Evolutionary conservation across 2,329 filamentous ascomycete species (phyloP).

Genomic region (Aureobasidium sp.): DNA sequence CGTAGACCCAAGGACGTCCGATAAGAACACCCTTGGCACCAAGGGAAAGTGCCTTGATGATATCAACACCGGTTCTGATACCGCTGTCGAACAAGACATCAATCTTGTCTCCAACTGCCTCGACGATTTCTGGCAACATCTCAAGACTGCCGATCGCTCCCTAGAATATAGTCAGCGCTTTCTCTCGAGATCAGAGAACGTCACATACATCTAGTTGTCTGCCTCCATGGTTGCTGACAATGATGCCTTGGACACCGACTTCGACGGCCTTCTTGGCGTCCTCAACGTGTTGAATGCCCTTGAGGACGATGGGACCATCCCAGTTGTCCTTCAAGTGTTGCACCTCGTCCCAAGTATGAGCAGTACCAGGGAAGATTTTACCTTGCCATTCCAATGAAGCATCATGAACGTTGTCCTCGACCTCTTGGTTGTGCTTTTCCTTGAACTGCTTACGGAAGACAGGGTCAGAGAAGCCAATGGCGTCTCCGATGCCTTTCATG

Average conservation of each 20-base stretch:
- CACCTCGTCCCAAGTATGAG: conserved; percentile 48
- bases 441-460: conserved; percentile 53
- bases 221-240: conserved; percentile 47
- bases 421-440: conserved; percentile 29
- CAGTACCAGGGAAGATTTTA: conserved; percentile 36
- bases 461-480: conserved; percentile 58
- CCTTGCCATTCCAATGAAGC: conserved; percentile 47
- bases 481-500: conserved; percentile 39
- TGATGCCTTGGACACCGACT: conserved; percentile 40
- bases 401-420: conserved; percentile 36
- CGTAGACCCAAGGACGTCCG: conserved; percentile 51
- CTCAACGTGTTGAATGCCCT: conserved; percentile 47
- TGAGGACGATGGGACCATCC: conserved; percentile 56
- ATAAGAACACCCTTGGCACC: conserved; percentile 52
- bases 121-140: conserved; percentile 51
- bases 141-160: conserved; percentile 42
- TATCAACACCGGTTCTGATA: conserved; percentile 40
- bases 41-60: conserved; percentile 43
- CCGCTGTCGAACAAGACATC: conserved; percentile 46
- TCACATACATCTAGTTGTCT: conserved; percentile 37
- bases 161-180: not conserved
- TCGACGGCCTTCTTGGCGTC: conserved; percentile 40
- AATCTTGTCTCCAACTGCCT: conserved; percentile 44
- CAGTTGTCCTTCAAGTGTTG: conserved; percentile 50
- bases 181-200: not conserved